Percentiles rank a stretch among this genome's conserved stretches.
Evolutionary conservation across 306 rosid species (phyloP).

Genomic region (Pyrus communis): DNA sequence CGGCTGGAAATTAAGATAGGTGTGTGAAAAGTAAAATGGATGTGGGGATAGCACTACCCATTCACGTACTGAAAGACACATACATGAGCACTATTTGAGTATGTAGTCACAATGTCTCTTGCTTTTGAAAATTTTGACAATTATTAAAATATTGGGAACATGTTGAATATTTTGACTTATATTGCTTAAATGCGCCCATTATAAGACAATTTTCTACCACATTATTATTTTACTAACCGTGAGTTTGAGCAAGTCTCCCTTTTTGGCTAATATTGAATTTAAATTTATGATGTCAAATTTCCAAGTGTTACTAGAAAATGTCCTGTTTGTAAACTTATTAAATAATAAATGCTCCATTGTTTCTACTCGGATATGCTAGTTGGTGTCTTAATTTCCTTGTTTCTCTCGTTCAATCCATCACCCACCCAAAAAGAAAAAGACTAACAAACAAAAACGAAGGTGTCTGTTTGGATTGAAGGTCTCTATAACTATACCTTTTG

Average conservation of each 20-base stretch:
- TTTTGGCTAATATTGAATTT: neutral
- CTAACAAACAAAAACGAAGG: neutral
- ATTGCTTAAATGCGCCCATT: neutral
- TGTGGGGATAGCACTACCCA: too few relatives aligned
- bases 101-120: neutral
- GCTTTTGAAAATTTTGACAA: neutral
- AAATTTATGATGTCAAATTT: neutral
- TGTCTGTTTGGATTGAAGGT: neutral
- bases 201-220: neutral
- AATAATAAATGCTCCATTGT: neutral
- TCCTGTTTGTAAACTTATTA: neutral
- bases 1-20: too few relatives aligned
- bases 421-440: too few relatives aligned
- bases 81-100: neutral
- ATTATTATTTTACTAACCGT: neutral
- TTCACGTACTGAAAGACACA: neutral
- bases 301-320: neutral
- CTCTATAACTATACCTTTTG: conserved; percentile 1
- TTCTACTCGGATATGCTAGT: neutral
- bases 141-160: neutral
- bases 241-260: neutral
- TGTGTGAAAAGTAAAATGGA: too few relatives aligned
- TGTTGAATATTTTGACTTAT: neutral
- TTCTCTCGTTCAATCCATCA: neutral
- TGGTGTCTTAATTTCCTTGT: neutral